Evolutionary conservation across 2,329 filamentous ascomycete species (phyloP).

Genomic region (Botrytis tulipae): DNA sequence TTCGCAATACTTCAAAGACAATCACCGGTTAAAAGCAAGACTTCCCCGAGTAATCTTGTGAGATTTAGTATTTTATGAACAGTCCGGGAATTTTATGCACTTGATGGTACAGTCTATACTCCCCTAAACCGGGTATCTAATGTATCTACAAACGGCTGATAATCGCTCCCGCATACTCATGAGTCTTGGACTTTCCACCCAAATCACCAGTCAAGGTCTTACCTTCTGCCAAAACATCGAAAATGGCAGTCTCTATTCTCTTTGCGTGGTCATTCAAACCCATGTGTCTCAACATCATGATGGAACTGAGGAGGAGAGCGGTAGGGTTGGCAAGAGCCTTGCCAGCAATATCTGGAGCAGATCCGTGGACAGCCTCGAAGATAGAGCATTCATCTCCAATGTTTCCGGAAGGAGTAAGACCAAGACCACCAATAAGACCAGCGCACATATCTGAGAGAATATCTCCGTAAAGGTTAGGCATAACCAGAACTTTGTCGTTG

Average conservation of each 20-base stretch:
- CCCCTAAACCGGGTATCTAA: constrained; percentile 31
- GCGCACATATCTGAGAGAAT: constrained; percentile 99
- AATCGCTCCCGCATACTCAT: constrained; percentile 90
- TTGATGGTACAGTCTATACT: constrained; percentile 38
- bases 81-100: constrained; percentile 11
- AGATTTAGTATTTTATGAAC: constrained; percentile 28
- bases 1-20: background rate
- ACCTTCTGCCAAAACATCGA: constrained; percentile 92
- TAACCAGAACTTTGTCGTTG: constrained; percentile 98
- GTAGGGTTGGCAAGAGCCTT: constrained; percentile 97
- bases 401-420: constrained; percentile 96
- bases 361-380: constrained; percentile 99
- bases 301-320: constrained; percentile 87
- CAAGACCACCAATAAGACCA: constrained; percentile 94
- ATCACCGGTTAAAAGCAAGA: background rate
- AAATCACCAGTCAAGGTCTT: constrained; percentile 95
- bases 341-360: constrained; percentile 92
- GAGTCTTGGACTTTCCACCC: constrained; percentile 92
- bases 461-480: constrained; percentile 98
- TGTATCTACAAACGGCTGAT: constrained; percentile 52
- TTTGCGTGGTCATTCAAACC: constrained; percentile 78
- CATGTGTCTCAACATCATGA: constrained; percentile 99
- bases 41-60: constrained; percentile 23
- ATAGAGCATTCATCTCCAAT: constrained; percentile 99
- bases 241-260: constrained; percentile 91